Base-by-base conservation (phyloP, 495 filamentous ascomycete species). In the Aspergillus baeticus region DNA sequence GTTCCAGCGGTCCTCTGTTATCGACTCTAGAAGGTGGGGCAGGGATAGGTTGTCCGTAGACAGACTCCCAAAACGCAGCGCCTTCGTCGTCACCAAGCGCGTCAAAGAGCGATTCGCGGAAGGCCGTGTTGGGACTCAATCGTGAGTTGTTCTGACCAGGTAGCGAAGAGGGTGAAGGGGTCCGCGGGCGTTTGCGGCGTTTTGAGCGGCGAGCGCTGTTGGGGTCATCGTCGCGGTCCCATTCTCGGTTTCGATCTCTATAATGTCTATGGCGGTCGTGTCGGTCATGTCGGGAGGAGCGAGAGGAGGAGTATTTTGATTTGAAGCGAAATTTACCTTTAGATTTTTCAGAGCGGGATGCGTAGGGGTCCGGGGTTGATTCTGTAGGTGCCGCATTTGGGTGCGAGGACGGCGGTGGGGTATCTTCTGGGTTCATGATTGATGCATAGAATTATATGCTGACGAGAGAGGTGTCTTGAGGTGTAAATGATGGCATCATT, bases 61-160 rank as follows among this genome's bases (percentile, higher is more conserved):
- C 91, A 33, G 84, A 81, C 67, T 96, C 87, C 94, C 94, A 98
- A 75, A 90, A 98, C 33, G 83, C 83, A 38, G 94, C 94, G 35
- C 94, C 94, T 74, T 98, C 94, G 72, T 98, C 94, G 71, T 98
- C 94, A 36, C 92, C 95, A 69, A 98, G 86, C n/a, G 94, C 94
- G 70, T 98, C 94, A 77, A 98, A 96, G 44, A 98, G 85, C n/a
- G 90, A 94, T 74, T 96, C 90, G 22, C 90, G 87, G 71, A 98
- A 98, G 14, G 92, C 92, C 10, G 78, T 72, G 17, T 86, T 81
- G 5, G 88, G 78, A 59, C 86, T 80, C 14, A 81, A 18, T 0
- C 49, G 35, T 41, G 29, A 34, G 61, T 35, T 35, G 39, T 23
- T 43, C 6, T 58, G 15, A 41, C 29, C 37, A 31, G 41, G 53